These are phyloP conservation scores for Trichopus zeylanicus DNA, from an alignment of 116 monocot species.

Conservation along the genomic window DNA sequence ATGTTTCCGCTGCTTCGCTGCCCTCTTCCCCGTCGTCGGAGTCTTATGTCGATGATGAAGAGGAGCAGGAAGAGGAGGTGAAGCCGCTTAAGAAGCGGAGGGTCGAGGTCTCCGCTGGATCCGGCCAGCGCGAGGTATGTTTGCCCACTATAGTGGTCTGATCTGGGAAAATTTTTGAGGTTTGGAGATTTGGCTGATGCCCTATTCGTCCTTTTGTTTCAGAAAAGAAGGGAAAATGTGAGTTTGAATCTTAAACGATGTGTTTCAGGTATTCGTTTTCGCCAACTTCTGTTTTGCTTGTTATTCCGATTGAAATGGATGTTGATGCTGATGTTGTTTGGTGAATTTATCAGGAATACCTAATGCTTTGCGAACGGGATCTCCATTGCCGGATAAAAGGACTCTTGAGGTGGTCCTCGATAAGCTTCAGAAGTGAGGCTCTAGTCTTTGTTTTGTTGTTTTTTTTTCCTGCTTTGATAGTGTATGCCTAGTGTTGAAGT, in stretches of 20 bases:
- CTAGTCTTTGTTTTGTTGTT: conserved; percentile 2
- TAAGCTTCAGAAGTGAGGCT: conserved; percentile 56
- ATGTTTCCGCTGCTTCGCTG: conserved; percentile 2
- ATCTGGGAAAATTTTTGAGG: neutral
- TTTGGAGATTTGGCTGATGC: neutral
- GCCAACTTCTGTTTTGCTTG: neutral
- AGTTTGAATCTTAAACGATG: neutral
- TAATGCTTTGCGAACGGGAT: conserved; percentile 8
- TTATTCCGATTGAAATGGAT: neutral
- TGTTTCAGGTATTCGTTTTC: neutral
- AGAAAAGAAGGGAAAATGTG: neutral
- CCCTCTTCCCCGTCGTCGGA: conserved; percentile 14
- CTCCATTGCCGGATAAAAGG: conserved; percentile 32
- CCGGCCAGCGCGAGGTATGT: conserved; percentile 29
- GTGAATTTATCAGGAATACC: neutral
- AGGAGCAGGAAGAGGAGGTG: conserved; percentile 23
- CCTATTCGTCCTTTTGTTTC: neutral
- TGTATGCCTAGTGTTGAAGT: neutral
- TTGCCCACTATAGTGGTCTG: neutral
- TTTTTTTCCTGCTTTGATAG: neutral
- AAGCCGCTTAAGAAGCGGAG: conserved; percentile 48
- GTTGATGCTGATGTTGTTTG: neutral
- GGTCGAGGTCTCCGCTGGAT: conserved; percentile 31
- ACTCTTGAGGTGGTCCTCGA: conserved; percentile 35
- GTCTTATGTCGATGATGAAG: conserved; percentile 9